Base-by-base conservation (phyloP, 1,139 yeast genomes). In the Chernovozyma sophiae-reginae region DNA sequence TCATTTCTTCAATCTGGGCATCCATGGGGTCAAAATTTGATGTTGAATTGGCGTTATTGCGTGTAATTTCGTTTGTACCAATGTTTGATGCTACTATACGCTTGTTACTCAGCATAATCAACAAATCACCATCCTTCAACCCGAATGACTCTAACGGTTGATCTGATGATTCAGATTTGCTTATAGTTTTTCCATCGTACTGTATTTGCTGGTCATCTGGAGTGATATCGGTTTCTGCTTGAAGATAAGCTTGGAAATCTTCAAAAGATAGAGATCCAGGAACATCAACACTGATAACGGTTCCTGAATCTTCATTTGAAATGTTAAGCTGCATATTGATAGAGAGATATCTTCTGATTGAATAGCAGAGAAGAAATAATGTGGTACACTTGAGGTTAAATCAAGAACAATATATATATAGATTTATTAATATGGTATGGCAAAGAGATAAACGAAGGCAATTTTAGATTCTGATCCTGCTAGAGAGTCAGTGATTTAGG, bases 161-260 rank as follows among this genome's bases (percentile, higher is more conserved):
- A 7, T 54, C 57, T 2, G 54, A 56, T 16, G 13, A 14, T 6
- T 11, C 34, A 30, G 20, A 22, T 13, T 10, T 12, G 2, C 54
- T 56, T 29, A 85, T 49, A 5, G 62, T 52, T 27, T 61, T 62
- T 36, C 75, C 74, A 44, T 81, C 68, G 47, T 65, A 67, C 23
- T 65, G 55, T 35, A 85, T 49, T 12, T 69, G 57, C 52, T 81
- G 86, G 17, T 61, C 50, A 0, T 47, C 44, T 3, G 77, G 65
- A 5, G 67, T 65, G 26, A 82, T 70, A 18, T 67, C 72, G 16
- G 87, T 74, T 51, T 89, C 96, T 2, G 87, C 81, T 46, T 81
- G 87, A 5, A 90, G 56, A 46, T 84, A 81, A 0, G 95, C 95
- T 43, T 77, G 72, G 49, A 90, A 74, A 55, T 89, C 96, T 12